phyloP scores from a whole-genome alignment of 257 asterid genomes.

The Ajuga chamaepitys region DNA sequence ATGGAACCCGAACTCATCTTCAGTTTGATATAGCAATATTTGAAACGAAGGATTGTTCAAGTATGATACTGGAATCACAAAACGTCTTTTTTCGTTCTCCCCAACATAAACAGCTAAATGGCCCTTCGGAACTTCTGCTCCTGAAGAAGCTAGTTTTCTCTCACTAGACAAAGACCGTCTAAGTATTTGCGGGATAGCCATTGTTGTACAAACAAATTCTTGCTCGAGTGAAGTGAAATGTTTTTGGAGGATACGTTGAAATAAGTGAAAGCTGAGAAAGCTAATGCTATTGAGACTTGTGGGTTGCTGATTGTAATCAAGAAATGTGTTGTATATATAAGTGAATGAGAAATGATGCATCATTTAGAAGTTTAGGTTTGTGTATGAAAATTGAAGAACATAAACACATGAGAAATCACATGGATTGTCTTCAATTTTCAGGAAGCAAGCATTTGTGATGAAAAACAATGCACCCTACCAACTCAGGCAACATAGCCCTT shows the following conservation, averaged over 20 bases:
- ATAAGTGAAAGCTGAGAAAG: not conserved
- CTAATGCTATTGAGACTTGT: not conserved
- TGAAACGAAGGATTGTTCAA: no score
- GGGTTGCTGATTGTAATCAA: not conserved
- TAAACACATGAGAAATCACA: constrained; percentile 10
- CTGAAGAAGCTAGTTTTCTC: not conserved
- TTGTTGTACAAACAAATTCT: not conserved
- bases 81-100: not conserved
- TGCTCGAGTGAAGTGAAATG: not conserved
- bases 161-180: not conserved
- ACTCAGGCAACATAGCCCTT: not conserved
- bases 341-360: not conserved
- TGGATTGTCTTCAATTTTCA: constrained; percentile 14
- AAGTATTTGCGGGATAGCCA: constrained; percentile 5
- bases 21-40: not conserved
- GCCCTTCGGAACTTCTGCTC: constrained; percentile 9
- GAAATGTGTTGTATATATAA: not conserved
- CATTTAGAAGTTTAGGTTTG: not conserved
- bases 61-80: not conserved
- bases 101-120: constrained; percentile 1
- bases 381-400: not conserved
- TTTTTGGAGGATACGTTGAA: not conserved
- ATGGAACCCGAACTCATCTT: constrained; percentile 29
- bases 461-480: not conserved
- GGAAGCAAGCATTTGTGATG: not conserved